Percentiles rank a stretch among this genome's conserved stretches.
phyloP scores from a whole-genome alignment of 441 rosid species.

The Populus hybrid region DNA sequence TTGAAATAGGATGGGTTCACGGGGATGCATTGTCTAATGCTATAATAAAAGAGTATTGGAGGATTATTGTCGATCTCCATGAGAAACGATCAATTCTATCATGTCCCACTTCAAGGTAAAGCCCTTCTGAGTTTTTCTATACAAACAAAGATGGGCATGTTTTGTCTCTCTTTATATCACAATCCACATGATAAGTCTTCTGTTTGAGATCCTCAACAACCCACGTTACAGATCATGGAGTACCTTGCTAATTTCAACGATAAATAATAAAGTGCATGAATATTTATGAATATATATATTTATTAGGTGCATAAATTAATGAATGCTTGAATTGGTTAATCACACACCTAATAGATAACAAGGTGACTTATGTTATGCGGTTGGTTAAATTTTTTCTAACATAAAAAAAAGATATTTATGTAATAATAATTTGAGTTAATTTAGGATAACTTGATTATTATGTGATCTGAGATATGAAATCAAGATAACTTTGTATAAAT shows the following conservation, averaged over 20 bases:
- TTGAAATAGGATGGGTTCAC: conserved; percentile 1
- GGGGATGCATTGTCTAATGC: not conserved
- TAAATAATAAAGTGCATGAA: too few species aligned
- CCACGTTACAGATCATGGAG: not conserved
- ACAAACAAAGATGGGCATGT: not conserved
- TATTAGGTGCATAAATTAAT: not conserved
- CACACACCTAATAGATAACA: not conserved
- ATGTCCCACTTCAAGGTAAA: not conserved
- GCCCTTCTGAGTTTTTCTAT: not conserved
- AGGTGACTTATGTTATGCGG: too few species aligned
- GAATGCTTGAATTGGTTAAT: not conserved
- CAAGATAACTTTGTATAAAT: accelerated
- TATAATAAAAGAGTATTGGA: not conserved
- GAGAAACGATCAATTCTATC: not conserved
- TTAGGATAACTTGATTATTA: too few species aligned
- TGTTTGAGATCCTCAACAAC: too few species aligned
- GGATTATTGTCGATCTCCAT: too few species aligned
- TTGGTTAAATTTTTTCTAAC: too few species aligned
- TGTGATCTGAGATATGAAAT: too few species aligned
- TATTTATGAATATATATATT: too few species aligned
- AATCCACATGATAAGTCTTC: not conserved
- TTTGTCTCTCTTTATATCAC: too few species aligned
- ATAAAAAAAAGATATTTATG: too few species aligned
- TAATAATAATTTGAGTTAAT: too few species aligned
- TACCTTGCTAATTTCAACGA: not conserved